These are phyloP conservation scores for Nicotiana sylvestris DNA, from an alignment of 257 asterid species.

Conservation along the genomic window DNA sequence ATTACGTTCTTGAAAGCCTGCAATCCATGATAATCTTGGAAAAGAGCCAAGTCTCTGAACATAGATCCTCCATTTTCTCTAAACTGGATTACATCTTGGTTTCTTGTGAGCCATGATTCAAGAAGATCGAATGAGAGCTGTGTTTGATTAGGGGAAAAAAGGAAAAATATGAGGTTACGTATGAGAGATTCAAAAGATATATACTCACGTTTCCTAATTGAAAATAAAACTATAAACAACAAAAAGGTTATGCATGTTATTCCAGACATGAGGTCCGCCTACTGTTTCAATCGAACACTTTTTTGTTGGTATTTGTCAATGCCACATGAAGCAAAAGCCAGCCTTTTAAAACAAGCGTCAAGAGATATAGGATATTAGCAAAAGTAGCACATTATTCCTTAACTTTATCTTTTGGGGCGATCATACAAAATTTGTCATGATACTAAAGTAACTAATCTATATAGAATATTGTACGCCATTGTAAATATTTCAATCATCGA, in stretches of 20 bases:
- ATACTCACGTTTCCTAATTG: not conserved
- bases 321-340: not conserved
- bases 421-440: not conserved
- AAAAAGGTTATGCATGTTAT: not conserved
- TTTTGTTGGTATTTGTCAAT: not conserved
- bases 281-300: not conserved
- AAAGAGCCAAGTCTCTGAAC: slow-evolving; percentile 34
- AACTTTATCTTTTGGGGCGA: not conserved
- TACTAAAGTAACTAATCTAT: not conserved
- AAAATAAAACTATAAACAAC: not conserved
- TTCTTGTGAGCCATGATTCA: slow-evolving; percentile 36
- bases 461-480: not conserved
- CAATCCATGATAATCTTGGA: slow-evolving; percentile 44
- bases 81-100: slow-evolving; percentile 28
- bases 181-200: not conserved
- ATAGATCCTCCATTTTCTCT: slow-evolving; percentile 23
- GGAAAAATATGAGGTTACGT: not conserved
- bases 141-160: not conserved
- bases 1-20: slow-evolving; percentile 33
- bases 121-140: slow-evolving; percentile 40
- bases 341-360: not conserved
- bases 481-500: not conserved
- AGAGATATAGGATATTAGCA: not conserved
- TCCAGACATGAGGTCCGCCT: not conserved
- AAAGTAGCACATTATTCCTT: not conserved